Evolutionary conservation across 768 basidiomycete genomes (phyloP).

Genomic region (Lenzites betulinus): DNA sequence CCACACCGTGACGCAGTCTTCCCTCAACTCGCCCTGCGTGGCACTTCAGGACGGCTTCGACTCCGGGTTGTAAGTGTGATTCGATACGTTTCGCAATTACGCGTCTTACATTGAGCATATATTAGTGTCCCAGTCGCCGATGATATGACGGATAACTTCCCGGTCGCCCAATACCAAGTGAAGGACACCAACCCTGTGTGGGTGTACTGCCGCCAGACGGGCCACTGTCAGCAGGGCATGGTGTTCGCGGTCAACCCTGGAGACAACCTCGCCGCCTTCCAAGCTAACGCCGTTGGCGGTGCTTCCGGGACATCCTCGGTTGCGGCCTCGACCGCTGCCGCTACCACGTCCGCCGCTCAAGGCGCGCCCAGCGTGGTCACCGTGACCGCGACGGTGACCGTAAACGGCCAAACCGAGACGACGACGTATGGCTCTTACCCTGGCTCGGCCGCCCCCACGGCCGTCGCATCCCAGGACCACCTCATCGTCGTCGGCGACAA

Average conservation of each 20-base stretch:
- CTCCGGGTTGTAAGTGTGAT: slow-evolving; percentile 52
- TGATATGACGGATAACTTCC: slow-evolving; percentile 43
- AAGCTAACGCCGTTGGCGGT: slow-evolving; percentile 48
- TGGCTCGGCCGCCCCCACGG: slow-evolving; percentile 33
- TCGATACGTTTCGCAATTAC: neutral
- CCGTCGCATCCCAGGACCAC: slow-evolving; percentile 41
- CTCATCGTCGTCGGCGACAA: slow-evolving; percentile 33
- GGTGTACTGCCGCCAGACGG: slow-evolving; percentile 58
- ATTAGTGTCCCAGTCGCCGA: slow-evolving; percentile 50
- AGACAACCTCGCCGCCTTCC: slow-evolving; percentile 54
- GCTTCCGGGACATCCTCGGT: slow-evolving; percentile 15
- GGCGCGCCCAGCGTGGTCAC: slow-evolving; percentile 33
- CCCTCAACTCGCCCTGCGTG: slow-evolving; percentile 51
- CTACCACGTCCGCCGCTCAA: slow-evolving; percentile 31
- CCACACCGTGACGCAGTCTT: slow-evolving; percentile 58
- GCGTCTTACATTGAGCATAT: slow-evolving; percentile 27
- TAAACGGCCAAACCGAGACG: slow-evolving; percentile 25
- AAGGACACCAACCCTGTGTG: slow-evolving; percentile 50
- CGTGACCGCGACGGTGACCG: slow-evolving; percentile 43
- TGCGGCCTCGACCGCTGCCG: slow-evolving; percentile 16
- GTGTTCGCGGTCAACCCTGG: slow-evolving; percentile 68
- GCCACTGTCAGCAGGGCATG: slow-evolving; percentile 63
- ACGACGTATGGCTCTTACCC: slow-evolving; percentile 40
- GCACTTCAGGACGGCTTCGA: slow-evolving; percentile 50
- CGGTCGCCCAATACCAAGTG: slow-evolving; percentile 45